Evolutionary conservation across 345 rosid genomes (phyloP).

Genomic region (Cardamine chenopodiifolia): DNA sequence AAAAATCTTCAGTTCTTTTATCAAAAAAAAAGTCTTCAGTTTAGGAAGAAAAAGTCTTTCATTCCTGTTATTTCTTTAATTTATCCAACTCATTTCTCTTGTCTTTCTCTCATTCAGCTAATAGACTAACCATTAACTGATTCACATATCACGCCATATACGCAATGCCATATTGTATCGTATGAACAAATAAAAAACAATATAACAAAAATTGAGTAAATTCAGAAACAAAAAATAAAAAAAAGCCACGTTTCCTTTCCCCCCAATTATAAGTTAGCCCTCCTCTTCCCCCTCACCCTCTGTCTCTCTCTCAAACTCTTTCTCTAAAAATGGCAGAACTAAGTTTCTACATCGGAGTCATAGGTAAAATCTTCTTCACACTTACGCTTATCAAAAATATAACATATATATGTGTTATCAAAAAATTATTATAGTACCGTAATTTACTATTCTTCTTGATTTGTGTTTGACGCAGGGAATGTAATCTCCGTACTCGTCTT

Average conservation of each 20-base stretch:
- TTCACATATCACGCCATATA: background rate
- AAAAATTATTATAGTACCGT: background rate
- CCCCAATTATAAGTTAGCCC: conserved; percentile 6
- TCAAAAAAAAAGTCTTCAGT: no score
- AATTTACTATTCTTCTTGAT: background rate
- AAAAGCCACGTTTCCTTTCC: background rate
- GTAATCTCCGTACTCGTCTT: conserved; percentile 69
- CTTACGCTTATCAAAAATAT: background rate
- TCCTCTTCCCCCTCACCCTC: conserved; percentile 1
- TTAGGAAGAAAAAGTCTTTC: background rate
- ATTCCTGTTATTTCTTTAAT: background rate
- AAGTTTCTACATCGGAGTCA: conserved; percentile 45
- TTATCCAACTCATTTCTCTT: background rate
- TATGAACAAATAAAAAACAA: conserved; percentile 9
- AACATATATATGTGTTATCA: background rate
- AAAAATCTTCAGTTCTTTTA: background rate
- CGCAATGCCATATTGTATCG: background rate
- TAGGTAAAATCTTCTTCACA: conserved; percentile 35
- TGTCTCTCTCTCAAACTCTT: conserved; percentile 10
- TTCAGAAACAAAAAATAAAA: background rate
- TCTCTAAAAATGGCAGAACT: conserved; percentile 33
- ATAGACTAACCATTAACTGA: background rate
- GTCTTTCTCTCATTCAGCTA: background rate
- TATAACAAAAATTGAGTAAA: background rate
- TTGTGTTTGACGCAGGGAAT: conserved; percentile 57